These are phyloP conservation scores for Penicillium soppii DNA, from an alignment of 495 filamentous ascomycete genomes.

Conservation along the genomic window DNA sequence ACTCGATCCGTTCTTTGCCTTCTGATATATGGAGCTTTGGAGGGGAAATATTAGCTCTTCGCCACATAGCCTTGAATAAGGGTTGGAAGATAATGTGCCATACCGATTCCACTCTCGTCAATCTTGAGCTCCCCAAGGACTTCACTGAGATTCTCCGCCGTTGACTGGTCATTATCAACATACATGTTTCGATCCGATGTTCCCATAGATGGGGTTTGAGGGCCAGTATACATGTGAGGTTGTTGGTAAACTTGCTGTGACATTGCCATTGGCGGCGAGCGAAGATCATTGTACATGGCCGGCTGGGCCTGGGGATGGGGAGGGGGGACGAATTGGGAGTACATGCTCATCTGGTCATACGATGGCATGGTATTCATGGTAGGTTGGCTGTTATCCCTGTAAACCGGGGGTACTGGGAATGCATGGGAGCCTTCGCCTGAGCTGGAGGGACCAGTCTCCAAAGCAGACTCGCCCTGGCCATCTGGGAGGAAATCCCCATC, in stretches of 20 bases:
- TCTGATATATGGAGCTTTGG: constrained; percentile 79
- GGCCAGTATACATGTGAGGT: constrained; percentile 49
- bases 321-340: constrained; percentile 34
- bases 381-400: constrained; percentile 25
- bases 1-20: constrained; percentile 65
- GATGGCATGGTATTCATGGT: constrained; percentile 24
- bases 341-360: constrained; percentile 40
- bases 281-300: constrained; percentile 76
- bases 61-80: not conserved
- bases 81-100: constrained; percentile 31
- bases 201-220: constrained; percentile 51
- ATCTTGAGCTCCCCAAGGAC: constrained; percentile 84
- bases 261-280: constrained; percentile 52
- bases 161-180: constrained; percentile 61
- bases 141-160: constrained; percentile 71
- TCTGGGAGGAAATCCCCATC: constrained; percentile 67
- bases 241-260: constrained; percentile 46
- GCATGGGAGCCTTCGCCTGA: constrained; percentile 29
- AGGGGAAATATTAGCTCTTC: constrained; percentile 12
- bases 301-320: constrained; percentile 62
- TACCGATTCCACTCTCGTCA: constrained; percentile 85
- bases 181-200: constrained; percentile 35
- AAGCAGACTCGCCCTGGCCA: constrained; percentile 26
- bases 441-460: constrained; percentile 21
- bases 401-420: constrained; percentile 29